Evolutionary conservation across 371 early-diverging fungal species (phyloP).

Genomic region (Umbelopsis sp.): DNA sequence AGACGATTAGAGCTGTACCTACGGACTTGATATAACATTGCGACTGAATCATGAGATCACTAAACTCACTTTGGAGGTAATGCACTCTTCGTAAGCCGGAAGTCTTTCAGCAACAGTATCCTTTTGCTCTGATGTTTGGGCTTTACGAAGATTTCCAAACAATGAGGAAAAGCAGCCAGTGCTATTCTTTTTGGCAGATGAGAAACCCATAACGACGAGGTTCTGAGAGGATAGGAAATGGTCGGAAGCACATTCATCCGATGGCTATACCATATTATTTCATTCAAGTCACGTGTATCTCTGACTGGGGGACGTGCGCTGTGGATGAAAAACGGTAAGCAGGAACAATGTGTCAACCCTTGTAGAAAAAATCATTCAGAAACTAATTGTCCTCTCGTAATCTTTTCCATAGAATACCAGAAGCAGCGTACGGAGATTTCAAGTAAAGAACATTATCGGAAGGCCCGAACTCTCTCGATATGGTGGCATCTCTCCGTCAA

Average conservation of each 20-base stretch:
- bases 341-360: not conserved
- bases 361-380: too few relatives aligned
- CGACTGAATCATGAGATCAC: not conserved
- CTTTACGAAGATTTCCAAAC: not conserved
- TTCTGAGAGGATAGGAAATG: not conserved
- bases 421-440: too few relatives aligned
- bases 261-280: not conserved
- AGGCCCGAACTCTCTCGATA: too few relatives aligned
- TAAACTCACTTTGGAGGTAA: slow-evolving; percentile 7
- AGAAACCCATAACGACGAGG: not conserved
- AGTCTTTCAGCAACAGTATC: not conserved
- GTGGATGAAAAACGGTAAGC: not conserved
- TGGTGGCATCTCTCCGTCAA: too few relatives aligned
- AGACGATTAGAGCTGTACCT: not conserved
- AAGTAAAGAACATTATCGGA: too few relatives aligned
- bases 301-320: too few relatives aligned
- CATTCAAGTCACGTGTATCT: too few relatives aligned
- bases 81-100: slow-evolving; percentile 7
- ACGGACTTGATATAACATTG: too few relatives aligned
- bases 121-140: not conserved
- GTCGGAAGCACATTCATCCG: not conserved
- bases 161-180: slow-evolving; percentile 10
- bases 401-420: too few relatives aligned
- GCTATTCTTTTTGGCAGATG: slow-evolving; percentile 6
- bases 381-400: too few relatives aligned